Base-by-base conservation (phyloP, 768 basidiomycete genomes). In the Tulasnella sp. region DNA sequence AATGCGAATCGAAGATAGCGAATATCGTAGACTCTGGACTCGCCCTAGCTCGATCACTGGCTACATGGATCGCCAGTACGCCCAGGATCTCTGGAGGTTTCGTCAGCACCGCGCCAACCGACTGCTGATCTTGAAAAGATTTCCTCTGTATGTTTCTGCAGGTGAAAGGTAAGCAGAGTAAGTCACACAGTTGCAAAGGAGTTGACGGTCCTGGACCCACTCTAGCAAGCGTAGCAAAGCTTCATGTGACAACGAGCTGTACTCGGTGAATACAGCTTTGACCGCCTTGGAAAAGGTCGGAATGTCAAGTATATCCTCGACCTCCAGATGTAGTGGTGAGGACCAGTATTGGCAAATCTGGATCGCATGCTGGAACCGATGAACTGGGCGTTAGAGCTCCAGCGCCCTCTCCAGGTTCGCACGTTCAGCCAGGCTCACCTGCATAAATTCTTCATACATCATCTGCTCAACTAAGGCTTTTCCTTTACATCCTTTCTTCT, bases 41-140 rank as follows among this genome's bases (percentile, higher is more conserved):
- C 32, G 9, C 11, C 1, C 52, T 14, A 32, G 6, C 32, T 29
- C 32, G 22, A 17, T 59, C 52, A 22, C 26, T 5, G 5, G 72
- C 11, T n/a, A 37, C n/a, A 2, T n/a, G 72, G 6, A 82, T 78
- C 68, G 80, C 80, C 73, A 88, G 76, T 76, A 87, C 85, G 19
- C 84, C 82, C 14, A 90, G 78, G 68, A 90, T 89, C 76, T 90
- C 90, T 0, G 90, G 89, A 40, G 89, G 88, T 26, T 88, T 87
- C 0, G 89, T 90, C 73, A 90, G 86, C 63, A 89, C 82, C 36
- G 80, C 81, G 69, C 84, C 84, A 29, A 32, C 67, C 41, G 47
- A 73, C 26, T 29, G 52, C 52, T 69, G 66, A 6, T 3, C 44
- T 8, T 37, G 36, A 26, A 35, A 39, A 34, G 1, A 17, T 34